A percentile compares a stretch with the other conserved stretches of the same genome.
phyloP scores from a whole-genome alignment of 225 moss, liverwort and hornwort genomes.

The Lunularia cruciata region DNA sequence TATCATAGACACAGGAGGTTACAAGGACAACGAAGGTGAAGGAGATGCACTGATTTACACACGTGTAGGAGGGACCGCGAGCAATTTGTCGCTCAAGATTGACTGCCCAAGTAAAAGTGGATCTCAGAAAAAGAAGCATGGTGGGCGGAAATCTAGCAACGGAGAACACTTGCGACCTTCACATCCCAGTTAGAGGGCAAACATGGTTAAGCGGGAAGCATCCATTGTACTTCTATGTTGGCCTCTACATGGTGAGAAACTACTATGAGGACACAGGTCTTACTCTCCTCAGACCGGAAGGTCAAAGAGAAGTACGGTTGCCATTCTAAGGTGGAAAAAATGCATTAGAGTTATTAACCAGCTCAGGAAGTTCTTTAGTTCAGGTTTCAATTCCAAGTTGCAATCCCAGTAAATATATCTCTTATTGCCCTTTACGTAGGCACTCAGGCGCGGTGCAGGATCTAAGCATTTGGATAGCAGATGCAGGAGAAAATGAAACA shows the following conservation, averaged over 20 bases:
- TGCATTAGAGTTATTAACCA: no score
- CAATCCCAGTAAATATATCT: no score
- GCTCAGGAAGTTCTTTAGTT: no score
- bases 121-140: slow-evolving; percentile 8
- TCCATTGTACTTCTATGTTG: slow-evolving; percentile 45
- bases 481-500: no score
- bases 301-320: no score
- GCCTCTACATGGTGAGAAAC: slow-evolving; percentile 46
- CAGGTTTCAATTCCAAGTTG: no score
- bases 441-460: no score
- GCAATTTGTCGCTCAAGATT: neutral
- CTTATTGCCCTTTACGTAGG: no score
- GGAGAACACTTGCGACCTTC: slow-evolving; percentile 13
- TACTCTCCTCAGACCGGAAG: neutral
- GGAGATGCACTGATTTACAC: slow-evolving; percentile 23
- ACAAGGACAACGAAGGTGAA: slow-evolving; percentile 23
- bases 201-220: slow-evolving; percentile 23
- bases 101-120: neutral
- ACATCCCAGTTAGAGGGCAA: slow-evolving; percentile 12
- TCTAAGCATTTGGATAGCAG: no score
- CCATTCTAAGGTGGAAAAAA: no score
- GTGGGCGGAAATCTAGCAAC: slow-evolving; percentile 20
- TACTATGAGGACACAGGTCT: slow-evolving; percentile 2
- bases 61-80: slow-evolving; percentile 13
- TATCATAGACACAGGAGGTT: slow-evolving; percentile 21